These are phyloP conservation scores for Epichloe bromicola DNA, from an alignment of 2,329 filamentous ascomycete genomes.

Conservation along the genomic window DNA sequence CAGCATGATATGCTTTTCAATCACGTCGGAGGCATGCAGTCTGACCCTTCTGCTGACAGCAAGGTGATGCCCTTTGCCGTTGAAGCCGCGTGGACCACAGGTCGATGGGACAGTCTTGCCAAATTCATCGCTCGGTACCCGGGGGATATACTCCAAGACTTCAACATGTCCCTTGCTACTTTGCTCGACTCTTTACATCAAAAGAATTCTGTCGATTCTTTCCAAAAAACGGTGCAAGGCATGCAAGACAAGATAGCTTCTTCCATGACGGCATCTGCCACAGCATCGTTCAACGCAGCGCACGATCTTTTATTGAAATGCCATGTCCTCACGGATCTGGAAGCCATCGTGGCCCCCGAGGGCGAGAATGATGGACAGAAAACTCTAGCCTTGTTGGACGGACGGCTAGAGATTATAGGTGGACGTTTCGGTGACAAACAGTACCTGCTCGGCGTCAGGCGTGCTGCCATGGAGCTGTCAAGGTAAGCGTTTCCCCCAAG, in stretches of 20 bases:
- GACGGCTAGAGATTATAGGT: conserved; percentile 78
- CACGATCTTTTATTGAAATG: conserved; percentile 78
- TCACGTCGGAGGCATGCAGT: conserved; percentile 66
- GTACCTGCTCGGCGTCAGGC: conserved; percentile 73
- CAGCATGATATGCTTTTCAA: conserved; percentile 84
- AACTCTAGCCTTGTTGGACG: conserved; percentile 37
- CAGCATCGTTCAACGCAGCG: conserved; percentile 68
- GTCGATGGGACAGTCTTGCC: conserved; percentile 64
- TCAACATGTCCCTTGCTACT: conserved; percentile 66
- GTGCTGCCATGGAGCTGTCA: conserved; percentile 75
- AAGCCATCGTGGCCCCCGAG: conserved; percentile 51
- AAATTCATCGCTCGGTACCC: conserved; percentile 48
- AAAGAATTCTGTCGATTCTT: conserved; percentile 34
- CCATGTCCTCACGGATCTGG: conserved; percentile 78
- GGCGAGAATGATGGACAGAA: conserved; percentile 25
- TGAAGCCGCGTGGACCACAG: conserved; percentile 85
- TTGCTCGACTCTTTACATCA: conserved; percentile 46
- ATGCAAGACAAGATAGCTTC: conserved; percentile 60
- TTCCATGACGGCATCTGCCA: conserved; percentile 63
- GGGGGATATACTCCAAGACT: conserved; percentile 40
- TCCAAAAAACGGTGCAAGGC: conserved; percentile 43
- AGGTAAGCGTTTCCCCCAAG: conserved; percentile 30
- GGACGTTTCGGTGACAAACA: conserved; percentile 89
- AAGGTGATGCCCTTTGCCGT: conserved; percentile 70
- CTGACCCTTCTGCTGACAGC: conserved; percentile 36